Conservation (phyloP, 768 basidiomycete genomes). For the Rhodocollybia butyracea region DNA sequence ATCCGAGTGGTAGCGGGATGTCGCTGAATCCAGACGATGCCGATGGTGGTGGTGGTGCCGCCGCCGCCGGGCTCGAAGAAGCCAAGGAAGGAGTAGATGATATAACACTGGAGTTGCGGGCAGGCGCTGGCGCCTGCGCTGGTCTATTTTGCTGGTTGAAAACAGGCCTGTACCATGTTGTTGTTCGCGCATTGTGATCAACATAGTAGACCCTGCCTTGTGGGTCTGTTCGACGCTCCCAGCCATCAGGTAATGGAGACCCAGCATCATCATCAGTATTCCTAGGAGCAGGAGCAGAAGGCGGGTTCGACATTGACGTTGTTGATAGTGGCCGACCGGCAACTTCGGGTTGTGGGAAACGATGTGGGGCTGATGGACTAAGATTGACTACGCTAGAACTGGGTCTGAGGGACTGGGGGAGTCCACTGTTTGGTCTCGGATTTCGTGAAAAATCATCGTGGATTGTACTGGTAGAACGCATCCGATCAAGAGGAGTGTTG, state of each 20-base stretch:
- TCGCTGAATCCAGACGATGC: slow-evolving; percentile 47
- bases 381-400: slow-evolving; percentile 21
- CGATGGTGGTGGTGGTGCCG: slow-evolving; percentile 13
- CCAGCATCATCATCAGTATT: slow-evolving; percentile 52
- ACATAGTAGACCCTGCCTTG: slow-evolving; percentile 80
- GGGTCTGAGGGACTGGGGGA: slow-evolving; percentile 19
- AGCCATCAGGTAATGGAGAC: slow-evolving; percentile 67
- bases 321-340: slow-evolving; percentile 7
- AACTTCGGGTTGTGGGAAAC: slow-evolving; percentile 8
- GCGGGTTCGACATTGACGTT: slow-evolving; percentile 19
- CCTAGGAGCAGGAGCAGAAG: slow-evolving; percentile 13
- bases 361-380: slow-evolving; percentile 4
- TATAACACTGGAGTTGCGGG: slow-evolving; percentile 9
- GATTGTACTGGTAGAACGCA: slow-evolving; percentile 1
- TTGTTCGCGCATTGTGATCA: slow-evolving; percentile 78
- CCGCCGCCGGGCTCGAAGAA: slow-evolving; percentile 14
- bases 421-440: slow-evolving; percentile 10
- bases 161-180: slow-evolving; percentile 72
- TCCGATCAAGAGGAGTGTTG: neutral
- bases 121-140: neutral
- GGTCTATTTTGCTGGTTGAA: slow-evolving; percentile 16
- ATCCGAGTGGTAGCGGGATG: slow-evolving; percentile 79
- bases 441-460: slow-evolving; percentile 12
- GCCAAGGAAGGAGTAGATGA: slow-evolving; percentile 13
- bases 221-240: slow-evolving; percentile 78